Evolutionary conservation across 257 asterid species (phyloP).

Genomic region (Capsicum baccatum): DNA sequence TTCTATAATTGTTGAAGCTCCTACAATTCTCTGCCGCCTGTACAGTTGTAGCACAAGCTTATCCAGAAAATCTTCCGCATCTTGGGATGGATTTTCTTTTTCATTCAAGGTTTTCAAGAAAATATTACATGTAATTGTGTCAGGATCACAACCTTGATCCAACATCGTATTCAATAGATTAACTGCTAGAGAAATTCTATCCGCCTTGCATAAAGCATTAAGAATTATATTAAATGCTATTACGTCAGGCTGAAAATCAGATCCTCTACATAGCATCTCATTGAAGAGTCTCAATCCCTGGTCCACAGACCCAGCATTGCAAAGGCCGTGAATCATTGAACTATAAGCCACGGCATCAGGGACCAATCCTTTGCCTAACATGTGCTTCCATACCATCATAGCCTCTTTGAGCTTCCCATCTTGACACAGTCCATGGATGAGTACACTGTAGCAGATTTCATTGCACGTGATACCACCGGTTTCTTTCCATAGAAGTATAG

Average conservation of each 20-base stretch:
- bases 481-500: conserved; percentile 73
- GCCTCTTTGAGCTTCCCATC: conserved; percentile 80
- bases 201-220: conserved; percentile 75
- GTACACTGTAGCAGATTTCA: conserved; percentile 73
- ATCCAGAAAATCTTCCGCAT: conserved; percentile 71
- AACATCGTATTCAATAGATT: conserved; percentile 78
- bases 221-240: conserved; percentile 76
- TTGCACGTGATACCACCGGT: conserved; percentile 54
- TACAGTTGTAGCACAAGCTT: conserved; percentile 75
- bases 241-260: conserved; percentile 71
- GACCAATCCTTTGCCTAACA: conserved; percentile 65
- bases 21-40: conserved; percentile 60
- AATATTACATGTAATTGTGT: conserved; percentile 71
- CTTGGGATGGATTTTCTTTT: conserved; percentile 61
- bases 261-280: conserved; percentile 72
- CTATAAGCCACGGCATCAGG: conserved; percentile 86
- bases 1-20: conserved; percentile 72
- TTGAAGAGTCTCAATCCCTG: conserved; percentile 80
- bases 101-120: conserved; percentile 65
- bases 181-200: conserved; percentile 61
- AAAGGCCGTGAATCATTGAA: conserved; percentile 87
- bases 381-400: conserved; percentile 74
- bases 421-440: conserved; percentile 76
- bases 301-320: conserved; percentile 65
- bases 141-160: conserved; percentile 84